Base-by-base conservation (phyloP, 306 rosid species). In the Adenanthera pavonina region DNA sequence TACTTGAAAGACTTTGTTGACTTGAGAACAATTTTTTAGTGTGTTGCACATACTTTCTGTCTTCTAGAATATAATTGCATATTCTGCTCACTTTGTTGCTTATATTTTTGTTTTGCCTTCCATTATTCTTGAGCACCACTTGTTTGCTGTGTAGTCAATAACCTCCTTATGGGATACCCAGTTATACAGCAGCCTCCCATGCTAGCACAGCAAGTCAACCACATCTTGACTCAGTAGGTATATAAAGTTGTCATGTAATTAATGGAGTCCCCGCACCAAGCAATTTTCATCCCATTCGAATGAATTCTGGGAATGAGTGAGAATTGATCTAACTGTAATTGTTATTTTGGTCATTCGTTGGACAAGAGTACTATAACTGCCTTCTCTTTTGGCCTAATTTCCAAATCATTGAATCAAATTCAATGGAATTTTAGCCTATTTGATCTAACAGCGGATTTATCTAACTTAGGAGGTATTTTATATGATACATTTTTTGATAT, bases 141-240 rank as follows among this genome's bases (percentile, higher is more conserved):
- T 89, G 77, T 92, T 91, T 78, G 91, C 92, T 87, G 94, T 89
- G 97, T 97, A 94, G 98, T 94, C 84, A 94, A 92, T 88, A 94
- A 92, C 87, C 88, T 94, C 76, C 94, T 97, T 25, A 94, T 92
- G 97, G 96, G 98, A 83, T 92, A 94, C 78, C 98, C 98, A 3
- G 89, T 94, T 54, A 89, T 92, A 77, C 98, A 91, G 79, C 91
- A 90, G 44, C 93, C 89, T 78, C 87, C 89, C 4, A 83, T 89
- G 77, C 80, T 88, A 54, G 87, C 89, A 48, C 89, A 48, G 79
- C 94, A 38, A 92, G 91, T 61, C 97, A 89, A 81, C 92, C 91
- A 52, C 97, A 88, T 85, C 79, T 88, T 11, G 91, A 92, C 60
- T 52, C 95, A 35, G 86, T 90, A 88, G 92, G 84, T 78, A 90